Percentiles rank a stretch among this genome's conserved stretches.
phyloP scores from a whole-genome alignment of 805 yeast genomes.

The Metschnikowia borealis region DNA sequence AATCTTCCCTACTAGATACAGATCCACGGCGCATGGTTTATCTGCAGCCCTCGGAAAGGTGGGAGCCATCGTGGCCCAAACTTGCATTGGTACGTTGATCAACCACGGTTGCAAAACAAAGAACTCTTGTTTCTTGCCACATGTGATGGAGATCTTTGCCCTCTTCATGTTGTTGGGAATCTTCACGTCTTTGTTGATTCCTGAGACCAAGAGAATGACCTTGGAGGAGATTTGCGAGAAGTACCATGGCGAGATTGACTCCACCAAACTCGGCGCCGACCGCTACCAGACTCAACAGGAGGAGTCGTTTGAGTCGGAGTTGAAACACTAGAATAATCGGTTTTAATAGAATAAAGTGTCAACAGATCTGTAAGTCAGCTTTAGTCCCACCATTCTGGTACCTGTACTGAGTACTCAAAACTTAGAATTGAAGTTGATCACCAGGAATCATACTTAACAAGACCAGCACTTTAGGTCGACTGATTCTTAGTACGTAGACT shows the following conservation, averaged over 20 bases:
- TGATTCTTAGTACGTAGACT: too few species aligned
- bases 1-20: slow-evolving; percentile 88
- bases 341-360: neutral
- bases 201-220: slow-evolving; percentile 90
- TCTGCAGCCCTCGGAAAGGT: slow-evolving; percentile 91
- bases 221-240: slow-evolving; percentile 79
- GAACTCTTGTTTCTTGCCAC: slow-evolving; percentile 74
- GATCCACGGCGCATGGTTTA: slow-evolving; percentile 93
- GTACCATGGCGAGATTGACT: slow-evolving; percentile 72
- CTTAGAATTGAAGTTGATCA: too few species aligned
- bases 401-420: too few species aligned
- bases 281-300: slow-evolving; percentile 32
- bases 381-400: too few species aligned
- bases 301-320: slow-evolving; percentile 29
- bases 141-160: slow-evolving; percentile 92
- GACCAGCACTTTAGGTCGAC: too few species aligned
- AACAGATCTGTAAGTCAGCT: neutral
- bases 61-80: slow-evolving; percentile 91
- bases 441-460: too few species aligned
- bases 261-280: slow-evolving; percentile 38
- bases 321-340: slow-evolving; percentile 18
- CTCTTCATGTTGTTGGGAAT: slow-evolving; percentile 84
- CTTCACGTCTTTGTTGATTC: slow-evolving; percentile 60
- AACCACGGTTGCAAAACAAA: slow-evolving; percentile 70
- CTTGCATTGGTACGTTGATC: slow-evolving; percentile 78